Evolutionary conservation across 352 stramenopile species (phyloP), one percentile per base, ranked within the genome.

Genomic region (Phytopythium cucurbitacearum): DNA sequence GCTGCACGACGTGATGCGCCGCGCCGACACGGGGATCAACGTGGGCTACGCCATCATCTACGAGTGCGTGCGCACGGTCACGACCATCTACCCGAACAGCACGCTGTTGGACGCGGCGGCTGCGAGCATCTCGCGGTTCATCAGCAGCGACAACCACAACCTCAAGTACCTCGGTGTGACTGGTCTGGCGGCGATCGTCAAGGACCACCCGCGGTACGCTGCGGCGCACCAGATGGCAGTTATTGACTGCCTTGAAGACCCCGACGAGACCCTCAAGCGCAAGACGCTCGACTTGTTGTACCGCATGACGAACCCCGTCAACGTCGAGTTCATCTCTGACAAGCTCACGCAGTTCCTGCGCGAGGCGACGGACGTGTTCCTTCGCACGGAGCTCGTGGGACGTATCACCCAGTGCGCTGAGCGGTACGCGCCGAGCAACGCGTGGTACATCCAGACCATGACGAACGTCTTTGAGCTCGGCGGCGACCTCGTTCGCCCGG

Each of bases 41-140:
- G 97, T 99, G 4, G 97, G 97, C 37, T 99, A 99, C 77, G 98
- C 98, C 12, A 98, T 99, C 66, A 97, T 99, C 42, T 99, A 99
- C 80, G 97, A 99, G 69, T 99, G 96, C 67, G 92, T 99, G 48
- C 86, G 96, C 55, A 99, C 96, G 12, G 97, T 99, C 60, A 99
- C 97, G 34, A 97, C 85, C 7, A 99, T 99, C 71, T 99, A 99
- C 85, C 98, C 98, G 45, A 99, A 99, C 73, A 85, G 86, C 40
- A 97, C 92, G 46, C 69, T 99, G 51, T 76, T 99, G 48, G 97
- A 99, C 73, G 89, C 93, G 5, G 90, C 89, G 3, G 88, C 86
- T 15, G 87, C 85, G 4, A 94, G 89, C 45, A 98, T 98, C 58
- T 94, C 88, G 48, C 81, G 94, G 15, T 98, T 98, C 58, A 97